Evolutionary conservation across 2,329 filamentous ascomycete genomes (phyloP).

Genomic region (Ascosphaera apis): DNA sequence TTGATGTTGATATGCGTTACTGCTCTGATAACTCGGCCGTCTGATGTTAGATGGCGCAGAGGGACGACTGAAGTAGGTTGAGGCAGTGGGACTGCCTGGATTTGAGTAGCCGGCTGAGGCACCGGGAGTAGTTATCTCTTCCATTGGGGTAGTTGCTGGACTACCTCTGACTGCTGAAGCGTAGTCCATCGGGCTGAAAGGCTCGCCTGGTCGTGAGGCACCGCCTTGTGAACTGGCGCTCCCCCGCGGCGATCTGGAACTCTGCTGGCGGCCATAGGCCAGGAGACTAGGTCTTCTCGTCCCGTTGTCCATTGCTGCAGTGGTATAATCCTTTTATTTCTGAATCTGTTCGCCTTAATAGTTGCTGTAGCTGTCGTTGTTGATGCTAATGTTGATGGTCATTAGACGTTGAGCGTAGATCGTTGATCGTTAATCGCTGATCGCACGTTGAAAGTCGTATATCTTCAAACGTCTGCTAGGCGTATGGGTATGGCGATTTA

Average conservation of each 20-base stretch:
- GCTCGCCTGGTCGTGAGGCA: not conserved
- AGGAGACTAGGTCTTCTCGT: not conserved
- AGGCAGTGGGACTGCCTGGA: slow-evolving; percentile 1
- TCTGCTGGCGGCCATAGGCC: slow-evolving; percentile 1
- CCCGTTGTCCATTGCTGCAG: too few relatives aligned
- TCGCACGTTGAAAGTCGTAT: too few relatives aligned
- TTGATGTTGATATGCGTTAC: not conserved
- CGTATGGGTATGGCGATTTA: too few relatives aligned
- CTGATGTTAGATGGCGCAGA: not conserved
- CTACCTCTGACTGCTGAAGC: not conserved
- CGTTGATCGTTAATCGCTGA: too few relatives aligned
- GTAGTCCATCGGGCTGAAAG: not conserved
- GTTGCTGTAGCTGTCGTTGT: too few relatives aligned
- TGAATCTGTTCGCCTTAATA: too few relatives aligned
- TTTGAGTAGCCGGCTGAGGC: not conserved
- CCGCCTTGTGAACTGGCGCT: not conserved
- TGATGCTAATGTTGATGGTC: too few relatives aligned
- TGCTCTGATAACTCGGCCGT: not conserved
- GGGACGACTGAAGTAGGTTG: not conserved
- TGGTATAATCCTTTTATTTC: too few relatives aligned
- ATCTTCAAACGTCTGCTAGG: too few relatives aligned
- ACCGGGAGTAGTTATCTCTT: not conserved
- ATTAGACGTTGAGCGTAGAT: too few relatives aligned
- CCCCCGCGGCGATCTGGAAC: not conserved
- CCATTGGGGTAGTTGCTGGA: not conserved